Evolutionary conservation across 2,329 filamentous ascomycete genomes (phyloP).

Genomic region (Didymosphaeria variabile): DNA sequence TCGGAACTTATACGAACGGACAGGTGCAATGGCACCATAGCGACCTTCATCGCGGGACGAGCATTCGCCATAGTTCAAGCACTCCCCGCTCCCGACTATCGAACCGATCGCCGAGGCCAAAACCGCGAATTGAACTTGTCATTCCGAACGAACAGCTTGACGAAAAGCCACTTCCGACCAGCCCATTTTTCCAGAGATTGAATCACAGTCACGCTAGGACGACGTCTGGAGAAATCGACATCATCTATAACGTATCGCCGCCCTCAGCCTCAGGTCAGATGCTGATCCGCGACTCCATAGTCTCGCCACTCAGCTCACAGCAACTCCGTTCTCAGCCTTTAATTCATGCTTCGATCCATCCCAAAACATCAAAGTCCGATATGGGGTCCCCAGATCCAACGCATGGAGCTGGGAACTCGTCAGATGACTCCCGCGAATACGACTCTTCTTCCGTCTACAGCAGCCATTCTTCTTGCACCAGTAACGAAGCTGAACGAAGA

Average conservation of each 20-base stretch:
- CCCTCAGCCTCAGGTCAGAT: conserved; percentile 36
- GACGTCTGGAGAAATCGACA: conserved; percentile 30
- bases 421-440: conserved; percentile 47
- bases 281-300: conserved; percentile 38
- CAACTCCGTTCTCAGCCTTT: conserved; percentile 26
- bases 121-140: conserved; percentile 48
- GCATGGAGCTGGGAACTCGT: conserved; percentile 37
- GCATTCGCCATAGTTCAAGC: conserved; percentile 19
- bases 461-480: conserved; percentile 50
- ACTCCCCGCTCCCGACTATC: conserved; percentile 17
- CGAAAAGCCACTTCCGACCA: conserved; percentile 39
- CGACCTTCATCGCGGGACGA: conserved; percentile 16
- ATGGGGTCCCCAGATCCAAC: conserved; percentile 26
- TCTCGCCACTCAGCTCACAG: conserved; percentile 40
- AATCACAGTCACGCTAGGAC: conserved; percentile 32
- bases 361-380: conserved; percentile 22
- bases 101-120: conserved; percentile 29
- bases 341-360: conserved; percentile 28
- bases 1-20: conserved; percentile 57
- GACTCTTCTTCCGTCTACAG: conserved; percentile 53
- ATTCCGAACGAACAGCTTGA: conserved; percentile 45
- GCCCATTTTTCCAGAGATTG: conserved; percentile 36
- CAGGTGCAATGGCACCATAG: conserved; percentile 52
- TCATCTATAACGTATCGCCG: conserved; percentile 41
- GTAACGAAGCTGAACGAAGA: conserved; percentile 44